phyloP scores from a whole-genome alignment of 345 rosid species.

The Stellera chamaejasme region DNA sequence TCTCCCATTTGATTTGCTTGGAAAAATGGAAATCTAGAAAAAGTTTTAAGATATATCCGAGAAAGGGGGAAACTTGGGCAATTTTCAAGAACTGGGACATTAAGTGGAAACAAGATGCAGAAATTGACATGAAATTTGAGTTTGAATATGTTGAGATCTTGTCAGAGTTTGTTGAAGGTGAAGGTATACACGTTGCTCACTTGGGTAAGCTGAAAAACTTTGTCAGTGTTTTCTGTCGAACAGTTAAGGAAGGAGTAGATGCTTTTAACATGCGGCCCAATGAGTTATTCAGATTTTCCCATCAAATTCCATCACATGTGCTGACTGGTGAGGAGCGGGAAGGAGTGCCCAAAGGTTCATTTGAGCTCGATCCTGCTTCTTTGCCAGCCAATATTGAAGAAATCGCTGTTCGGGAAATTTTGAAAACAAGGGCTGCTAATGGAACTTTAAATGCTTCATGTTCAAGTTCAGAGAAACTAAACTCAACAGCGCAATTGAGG shows the following conservation, averaged over 20 bases:
- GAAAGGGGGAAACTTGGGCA: constrained; percentile 64
- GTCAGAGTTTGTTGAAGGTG: constrained; percentile 35
- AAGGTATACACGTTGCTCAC: constrained; percentile 60
- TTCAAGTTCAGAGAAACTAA: too few species aligned
- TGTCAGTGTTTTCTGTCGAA: constrained; percentile 50
- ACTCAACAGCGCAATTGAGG: too few species aligned
- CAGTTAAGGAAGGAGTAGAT: constrained; percentile 19
- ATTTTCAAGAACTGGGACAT: constrained; percentile 67
- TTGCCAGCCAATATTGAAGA: constrained; percentile 31
- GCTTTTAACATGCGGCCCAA: constrained; percentile 28
- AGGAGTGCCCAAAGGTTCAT: constrained; percentile 67
- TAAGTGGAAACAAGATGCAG: constrained; percentile 32
- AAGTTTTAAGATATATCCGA: constrained; percentile 38
- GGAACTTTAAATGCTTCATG: too few species aligned
- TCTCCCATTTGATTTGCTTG: constrained; percentile 48
- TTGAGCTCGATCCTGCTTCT: constrained; percentile 74
- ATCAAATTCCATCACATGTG: constrained; percentile 54
- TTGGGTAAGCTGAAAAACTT: constrained; percentile 74
- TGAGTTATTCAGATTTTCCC: constrained; percentile 68
- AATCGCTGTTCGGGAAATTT: constrained; percentile 1
- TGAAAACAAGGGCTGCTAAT: too few species aligned
- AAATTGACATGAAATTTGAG: constrained; percentile 26
- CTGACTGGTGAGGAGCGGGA: constrained; percentile 69
- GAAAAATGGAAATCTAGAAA: constrained; percentile 18
- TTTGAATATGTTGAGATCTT: constrained; percentile 59